These are phyloP conservation scores for Dictyophora rubrovolvata DNA, from an alignment of 768 basidiomycete genomes.

Conservation along the genomic window DNA sequence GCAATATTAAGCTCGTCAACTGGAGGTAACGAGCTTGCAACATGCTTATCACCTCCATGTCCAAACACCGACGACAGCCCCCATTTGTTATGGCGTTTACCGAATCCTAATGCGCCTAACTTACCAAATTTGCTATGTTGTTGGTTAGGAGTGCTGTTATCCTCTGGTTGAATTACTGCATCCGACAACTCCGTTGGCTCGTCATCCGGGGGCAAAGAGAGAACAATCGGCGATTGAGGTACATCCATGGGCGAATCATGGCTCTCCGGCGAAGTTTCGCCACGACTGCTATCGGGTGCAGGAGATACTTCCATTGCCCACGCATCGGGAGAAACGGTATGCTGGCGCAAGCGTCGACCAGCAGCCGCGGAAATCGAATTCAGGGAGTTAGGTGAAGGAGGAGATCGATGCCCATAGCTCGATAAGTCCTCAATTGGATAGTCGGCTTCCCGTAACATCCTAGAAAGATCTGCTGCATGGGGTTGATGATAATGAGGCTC, in stretches of 20 bases:
- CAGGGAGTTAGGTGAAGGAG: slow-evolving; percentile 6
- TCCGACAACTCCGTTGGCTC: slow-evolving; percentile 19
- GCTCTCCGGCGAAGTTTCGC: background rate
- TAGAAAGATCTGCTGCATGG: background rate
- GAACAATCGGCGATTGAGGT: slow-evolving; percentile 7
- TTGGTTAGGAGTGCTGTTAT: slow-evolving; percentile 9
- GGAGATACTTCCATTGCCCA: slow-evolving; percentile 8
- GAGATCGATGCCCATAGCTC: background rate
- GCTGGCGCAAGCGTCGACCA: background rate
- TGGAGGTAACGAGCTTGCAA: slow-evolving; percentile 52
- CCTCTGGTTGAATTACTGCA: slow-evolving; percentile 20
- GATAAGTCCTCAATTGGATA: slow-evolving; percentile 4
- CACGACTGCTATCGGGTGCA: background rate
- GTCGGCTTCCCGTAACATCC: slow-evolving; percentile 1
- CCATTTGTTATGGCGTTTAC: slow-evolving; percentile 64
- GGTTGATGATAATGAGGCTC: background rate
- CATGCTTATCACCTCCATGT: slow-evolving; percentile 48
- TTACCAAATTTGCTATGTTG: slow-evolving; percentile 43
- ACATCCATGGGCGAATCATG: slow-evolving; percentile 9
- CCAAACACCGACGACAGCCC: slow-evolving; percentile 58
- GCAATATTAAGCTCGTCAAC: slow-evolving; percentile 59
- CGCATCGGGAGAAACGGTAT: background rate
- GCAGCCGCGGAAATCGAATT: background rate
- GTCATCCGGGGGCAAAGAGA: slow-evolving; percentile 8
- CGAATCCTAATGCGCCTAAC: slow-evolving; percentile 48